These are phyloP conservation scores for Chlorociboria aeruginascens DNA, from an alignment of 495 filamentous ascomycete genomes.

Conservation along the genomic window DNA sequence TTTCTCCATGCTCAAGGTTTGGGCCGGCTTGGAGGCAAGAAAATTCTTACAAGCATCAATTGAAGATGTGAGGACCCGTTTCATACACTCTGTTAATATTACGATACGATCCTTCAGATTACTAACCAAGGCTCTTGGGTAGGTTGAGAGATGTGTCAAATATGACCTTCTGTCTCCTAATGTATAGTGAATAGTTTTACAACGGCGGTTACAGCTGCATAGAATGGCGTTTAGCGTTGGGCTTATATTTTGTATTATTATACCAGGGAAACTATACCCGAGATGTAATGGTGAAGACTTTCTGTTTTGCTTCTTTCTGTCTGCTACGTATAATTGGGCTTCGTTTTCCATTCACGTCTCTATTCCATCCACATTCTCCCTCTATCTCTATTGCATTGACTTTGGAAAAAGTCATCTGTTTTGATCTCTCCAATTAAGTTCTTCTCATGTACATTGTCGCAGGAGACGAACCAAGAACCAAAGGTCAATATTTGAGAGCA, in stretches of 20 bases:
- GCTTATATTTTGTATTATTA: background rate
- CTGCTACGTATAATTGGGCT: too few species aligned
- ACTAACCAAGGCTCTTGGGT: background rate
- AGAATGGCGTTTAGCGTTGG: background rate
- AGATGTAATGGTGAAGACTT: too few species aligned
- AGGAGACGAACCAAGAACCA: too few species aligned
- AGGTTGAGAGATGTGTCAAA: slow-evolving; percentile 69
- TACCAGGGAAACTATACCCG: background rate
- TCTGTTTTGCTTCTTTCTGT: too few species aligned
- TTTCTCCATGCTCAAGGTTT: slow-evolving; percentile 87
- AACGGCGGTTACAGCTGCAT: background rate
- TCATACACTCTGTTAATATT: slow-evolving; percentile 14
- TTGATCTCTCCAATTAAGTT: too few species aligned
- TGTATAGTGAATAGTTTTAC: slow-evolving; percentile 33
- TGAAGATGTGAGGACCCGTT: slow-evolving; percentile 55
- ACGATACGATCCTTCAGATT: background rate
- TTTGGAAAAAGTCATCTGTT: too few species aligned
- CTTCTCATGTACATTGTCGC: too few species aligned
- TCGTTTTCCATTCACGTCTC: too few species aligned
- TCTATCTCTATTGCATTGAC: too few species aligned
- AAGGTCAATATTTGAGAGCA: too few species aligned
- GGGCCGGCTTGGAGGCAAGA: slow-evolving; percentile 83
- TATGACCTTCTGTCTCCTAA: slow-evolving; percentile 76
- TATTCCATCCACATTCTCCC: too few species aligned
- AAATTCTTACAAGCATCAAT: slow-evolving; percentile 78